Evolutionary conservation across 805 yeast genomes (phyloP), one percentile per base, ranked within the genome.

Genomic region (Ogataea siamensis): DNA sequence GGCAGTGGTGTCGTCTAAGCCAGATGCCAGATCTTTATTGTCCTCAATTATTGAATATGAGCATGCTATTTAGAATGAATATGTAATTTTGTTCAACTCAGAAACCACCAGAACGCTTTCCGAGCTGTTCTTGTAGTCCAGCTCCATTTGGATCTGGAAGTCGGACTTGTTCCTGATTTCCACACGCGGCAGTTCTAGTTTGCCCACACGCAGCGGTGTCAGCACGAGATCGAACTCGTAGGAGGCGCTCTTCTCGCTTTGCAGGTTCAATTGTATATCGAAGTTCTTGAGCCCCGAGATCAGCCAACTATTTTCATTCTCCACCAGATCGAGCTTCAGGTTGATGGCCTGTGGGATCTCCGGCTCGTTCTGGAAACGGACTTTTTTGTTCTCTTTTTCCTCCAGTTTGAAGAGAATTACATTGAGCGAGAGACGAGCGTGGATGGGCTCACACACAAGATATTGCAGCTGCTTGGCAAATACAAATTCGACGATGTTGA

Each of bases 151-250:
- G 58, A 66, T 34, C 23, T 57, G 48, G 46, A 57, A 60, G 7
- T 70, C 51, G 11, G 49, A 35, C 25, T 55, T 28, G 23, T 49
- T 55, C 28, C 57, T 61, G 12, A 83, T 66, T 20, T 70, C 73
- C 4, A 86, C 65, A 38, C 66, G 72, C 0, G 97, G 97, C 23
- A 85, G 64, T 2, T 68, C 60, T 7, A 89, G 55, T 41, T 80
- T 79, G 0, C 98, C 97, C 15, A 80, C 76, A 43, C 76, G 81
- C 37, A 87, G 57, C 1, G 98, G 97, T 11, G 87, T 71, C 44
- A 89, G 58, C 3, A 72, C 63, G 12, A 88, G 41, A 12, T 69
- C 58, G 24, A 68, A 49, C 4, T 49, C 46, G 28, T 48, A 55
- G 2, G 26, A 24, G 13, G 36, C 31, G 8, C 49, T 50, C 5